Base-by-base conservation (phyloP, 768 basidiomycete genomes). In the Lentinula raphanica region DNA sequence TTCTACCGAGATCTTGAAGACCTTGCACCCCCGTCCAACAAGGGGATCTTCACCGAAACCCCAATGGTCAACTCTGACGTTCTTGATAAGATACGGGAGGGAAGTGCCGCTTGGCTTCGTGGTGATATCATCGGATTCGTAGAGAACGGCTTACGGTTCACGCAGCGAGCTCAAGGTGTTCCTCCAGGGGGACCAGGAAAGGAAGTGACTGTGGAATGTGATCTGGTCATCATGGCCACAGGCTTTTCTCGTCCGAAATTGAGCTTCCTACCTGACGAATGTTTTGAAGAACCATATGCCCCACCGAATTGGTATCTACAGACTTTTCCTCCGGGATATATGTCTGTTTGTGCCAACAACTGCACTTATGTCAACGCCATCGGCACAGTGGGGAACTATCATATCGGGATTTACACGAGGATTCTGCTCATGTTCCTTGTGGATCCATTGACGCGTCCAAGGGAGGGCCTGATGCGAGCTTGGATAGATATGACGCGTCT, bases 401-500 rank as follows among this genome's bases (percentile, higher is more conserved):
- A 83, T 62, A 82, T 84, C 32, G 81, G 82, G 32, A 80, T 82
- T 23, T 80, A 80, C 59, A 79, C 76, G 8, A 77, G 80, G 23
- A 79, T 81, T 23, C 74, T 81, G 12, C 68, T 81, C 8, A 75
- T 74, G 2, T 73, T 81, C 45, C 73, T 82, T 25, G 69, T 80
- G 61, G 79, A 82, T 64, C 59, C 68, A n/a, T 65, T 64, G 40
- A 76, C 80, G 0, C 71, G 78, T 0, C 81, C 80, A 0, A 59
- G 67, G 12, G 69, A 74, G 2, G 74, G 76, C 51, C 79, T 80
- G 62, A 81, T 80, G 81, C 78, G 79, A 66, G 71, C 81, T 12
- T 83, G 81, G 81, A 81, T 84, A 28, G 80, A 82, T 65, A 70
- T 74, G 29, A 67, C 81, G 28, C 73, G 77, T 19, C 82, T 76